These are phyloP conservation scores for Pseudogymnoascus sp. DNA, from an alignment of 2,329 filamentous ascomycete species.

Conservation along the genomic window DNA sequence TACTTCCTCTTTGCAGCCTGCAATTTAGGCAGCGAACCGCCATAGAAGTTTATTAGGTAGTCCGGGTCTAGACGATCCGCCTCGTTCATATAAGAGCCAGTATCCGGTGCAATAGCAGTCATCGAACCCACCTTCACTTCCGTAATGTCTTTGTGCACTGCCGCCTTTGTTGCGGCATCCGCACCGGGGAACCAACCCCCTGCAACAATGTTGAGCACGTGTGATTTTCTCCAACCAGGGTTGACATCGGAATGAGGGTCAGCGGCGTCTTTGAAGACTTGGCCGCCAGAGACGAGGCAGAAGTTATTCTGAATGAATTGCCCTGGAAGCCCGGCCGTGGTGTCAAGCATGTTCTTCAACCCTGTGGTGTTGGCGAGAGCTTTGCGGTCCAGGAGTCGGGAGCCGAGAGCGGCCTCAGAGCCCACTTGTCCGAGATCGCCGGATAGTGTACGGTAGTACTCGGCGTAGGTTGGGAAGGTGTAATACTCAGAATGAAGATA, in stretches of 20 bases:
- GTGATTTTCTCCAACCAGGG: constrained; percentile 24
- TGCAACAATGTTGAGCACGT: constrained; percentile 16
- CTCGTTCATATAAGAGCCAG: constrained; percentile 37
- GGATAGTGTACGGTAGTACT: constrained; percentile 25
- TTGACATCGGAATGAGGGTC: constrained; percentile 24
- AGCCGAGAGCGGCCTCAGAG: constrained; percentile 16
- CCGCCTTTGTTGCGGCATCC: constrained; percentile 14
- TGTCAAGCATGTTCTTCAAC: constrained; percentile 22
- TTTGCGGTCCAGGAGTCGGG: constrained; percentile 22
- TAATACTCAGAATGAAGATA: constrained; percentile 14
- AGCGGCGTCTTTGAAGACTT: constrained; percentile 22
- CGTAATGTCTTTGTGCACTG: constrained; percentile 23
- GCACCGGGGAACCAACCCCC: constrained; percentile 10
- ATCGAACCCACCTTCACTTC: constrained; percentile 25
- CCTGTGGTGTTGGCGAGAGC: constrained; percentile 16
- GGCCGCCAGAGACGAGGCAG: constrained; percentile 25
- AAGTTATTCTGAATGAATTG: constrained; percentile 21
- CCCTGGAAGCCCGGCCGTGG: constrained; percentile 21
- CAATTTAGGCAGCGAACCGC: constrained; percentile 26
- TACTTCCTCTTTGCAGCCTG: constrained; percentile 28
- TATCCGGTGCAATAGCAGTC: constrained; percentile 30
- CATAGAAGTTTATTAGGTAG: constrained; percentile 29
- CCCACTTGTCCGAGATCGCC: constrained; percentile 17
- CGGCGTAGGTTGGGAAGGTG: constrained; percentile 19
- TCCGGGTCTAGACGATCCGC: constrained; percentile 30